phyloP scores from a whole-genome alignment of 1,284 basidiomycete genomes.

The Polyporus tsugae region DNA sequence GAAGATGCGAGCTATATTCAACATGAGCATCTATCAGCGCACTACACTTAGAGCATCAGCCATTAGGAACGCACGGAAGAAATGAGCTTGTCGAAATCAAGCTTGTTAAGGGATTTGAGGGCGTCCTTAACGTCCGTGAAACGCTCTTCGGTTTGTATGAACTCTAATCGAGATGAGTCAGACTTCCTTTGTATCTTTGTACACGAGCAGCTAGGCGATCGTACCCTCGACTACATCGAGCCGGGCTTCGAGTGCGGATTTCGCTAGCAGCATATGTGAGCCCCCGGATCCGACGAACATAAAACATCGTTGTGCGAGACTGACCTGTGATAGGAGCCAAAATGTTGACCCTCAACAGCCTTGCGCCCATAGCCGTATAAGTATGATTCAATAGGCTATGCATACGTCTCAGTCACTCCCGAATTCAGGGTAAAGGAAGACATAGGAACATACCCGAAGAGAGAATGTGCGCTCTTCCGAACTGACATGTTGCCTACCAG shows the following conservation, averaged over 20 bases:
- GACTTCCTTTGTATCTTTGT: not conserved
- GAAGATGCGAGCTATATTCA: slow-evolving; percentile 63
- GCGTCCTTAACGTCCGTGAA: slow-evolving; percentile 76
- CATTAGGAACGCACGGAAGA: slow-evolving; percentile 59
- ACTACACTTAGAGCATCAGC: not conserved
- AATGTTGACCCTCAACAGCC: slow-evolving; percentile 83
- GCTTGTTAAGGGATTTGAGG: slow-evolving; percentile 75
- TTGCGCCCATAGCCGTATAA: slow-evolving; percentile 87
- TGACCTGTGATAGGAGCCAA: slow-evolving; percentile 84
- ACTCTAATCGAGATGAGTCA: slow-evolving; percentile 56
- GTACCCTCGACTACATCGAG: slow-evolving; percentile 86
- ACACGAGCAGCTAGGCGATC: slow-evolving; percentile 23
- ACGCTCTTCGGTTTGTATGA: slow-evolving; percentile 78
- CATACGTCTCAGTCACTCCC: not conserved
- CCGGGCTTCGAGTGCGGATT: slow-evolving; percentile 76
- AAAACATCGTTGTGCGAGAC: slow-evolving; percentile 21
- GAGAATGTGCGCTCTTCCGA: slow-evolving; percentile 70
- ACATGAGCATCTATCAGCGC: not conserved
- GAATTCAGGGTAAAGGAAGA: not conserved
- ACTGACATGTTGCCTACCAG: slow-evolving; percentile 78
- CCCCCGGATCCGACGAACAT: not conserved
- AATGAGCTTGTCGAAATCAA: slow-evolving; percentile 91
- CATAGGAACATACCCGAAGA: slow-evolving; percentile 70
- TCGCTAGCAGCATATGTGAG: slow-evolving; percentile 47
- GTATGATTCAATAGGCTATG: slow-evolving; percentile 79